Conservation (phyloP, 2,329 filamentous ascomycete species). For the Beauveria caledonica region DNA sequence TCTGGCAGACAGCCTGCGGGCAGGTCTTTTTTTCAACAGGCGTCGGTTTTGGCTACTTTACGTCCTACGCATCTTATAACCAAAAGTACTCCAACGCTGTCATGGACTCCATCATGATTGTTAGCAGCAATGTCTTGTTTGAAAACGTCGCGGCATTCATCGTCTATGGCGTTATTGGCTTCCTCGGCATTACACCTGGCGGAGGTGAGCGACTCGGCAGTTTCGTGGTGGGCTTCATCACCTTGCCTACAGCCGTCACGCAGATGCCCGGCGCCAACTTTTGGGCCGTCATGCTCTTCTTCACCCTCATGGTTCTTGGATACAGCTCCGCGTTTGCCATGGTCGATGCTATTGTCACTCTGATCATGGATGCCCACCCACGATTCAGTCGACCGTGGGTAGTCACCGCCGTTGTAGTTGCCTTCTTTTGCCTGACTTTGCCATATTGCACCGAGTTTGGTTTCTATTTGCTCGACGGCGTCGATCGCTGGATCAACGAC, state of each 20-base stretch:
- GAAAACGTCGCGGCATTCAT: conserved; percentile 43
- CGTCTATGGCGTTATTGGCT: conserved; percentile 48
- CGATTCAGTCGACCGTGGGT: conserved; percentile 38
- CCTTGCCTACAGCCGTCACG: conserved; percentile 45
- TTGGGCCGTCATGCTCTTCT: conserved; percentile 51
- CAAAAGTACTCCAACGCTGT: conserved; percentile 49
- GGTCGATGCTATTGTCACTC: conserved; percentile 47
- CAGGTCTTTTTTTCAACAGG: conserved; percentile 54
- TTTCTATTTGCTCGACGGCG: conserved; percentile 44
- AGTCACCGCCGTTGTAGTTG: conserved; percentile 38
- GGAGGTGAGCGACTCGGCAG: conserved; percentile 37
- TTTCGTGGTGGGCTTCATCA: conserved; percentile 51
- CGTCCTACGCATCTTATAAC: conserved; percentile 51
- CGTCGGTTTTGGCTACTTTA: conserved; percentile 52
- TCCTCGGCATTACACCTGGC: conserved; percentile 28
- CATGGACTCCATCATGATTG: conserved; percentile 49
- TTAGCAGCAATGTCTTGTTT: conserved; percentile 46
- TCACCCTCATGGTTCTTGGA: conserved; percentile 49
- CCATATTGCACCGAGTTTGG: conserved; percentile 52
- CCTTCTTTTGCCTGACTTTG: conserved; percentile 45
- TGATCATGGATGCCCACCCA: conserved; percentile 44
- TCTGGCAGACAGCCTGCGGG: conserved; percentile 53
- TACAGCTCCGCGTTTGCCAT: conserved; percentile 52
- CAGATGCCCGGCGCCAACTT: conserved; percentile 50
- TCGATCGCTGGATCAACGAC: conserved; percentile 50